Base-by-base conservation (phyloP, 179 eudicot genomes). In the Patellifolia procumbens region DNA sequence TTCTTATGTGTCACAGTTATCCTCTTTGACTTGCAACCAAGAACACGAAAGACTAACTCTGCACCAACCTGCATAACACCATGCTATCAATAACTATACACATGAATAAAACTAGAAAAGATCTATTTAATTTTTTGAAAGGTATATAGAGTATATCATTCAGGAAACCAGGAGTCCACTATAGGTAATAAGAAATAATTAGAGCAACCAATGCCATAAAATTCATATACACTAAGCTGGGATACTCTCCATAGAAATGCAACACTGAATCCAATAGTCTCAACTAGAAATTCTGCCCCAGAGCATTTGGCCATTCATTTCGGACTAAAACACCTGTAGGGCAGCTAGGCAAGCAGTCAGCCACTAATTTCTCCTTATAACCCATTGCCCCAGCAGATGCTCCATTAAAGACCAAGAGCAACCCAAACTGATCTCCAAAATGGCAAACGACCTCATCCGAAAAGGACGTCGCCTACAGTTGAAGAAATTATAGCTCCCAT, bases 11-110 rank as follows among this genome's bases (percentile, higher is more conserved):
- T 93, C 69, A 96, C 96, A 61, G 97, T 96, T 53, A 93, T 93
- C 84, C 98, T 88, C 82, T 96, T 96, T 48, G 97, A 93, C 84
- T 93, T 96, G 94, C 96, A 89, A 78, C 99, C 99, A 76, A 96
- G 91, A 73, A 96, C 99, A 79, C 99, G 98, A 75, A 96, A 96
- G 58, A 85, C 79, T 61, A 96, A 80, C 83, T 89, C 96, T 56
- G 86, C 92, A 73, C 99, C 99, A 83, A 93, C 92, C 99, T 96
- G 92, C 74, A 87, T 62, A 68, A 46, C 26, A 73, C 19, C 64
- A 76, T 43, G 6, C 32, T 20, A 49, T 67, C 48, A 34, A 70
- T 16, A 34, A 74, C 59, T 31, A 49, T 49, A 63, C 29, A 67
- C 46, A 65, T n/a, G n/a, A 66, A 17, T 22, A 55, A 62, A 49